phyloP scores from a whole-genome alignment of 2,329 filamentous ascomycete genomes.

The Microthyrium microscopicum region DNA sequence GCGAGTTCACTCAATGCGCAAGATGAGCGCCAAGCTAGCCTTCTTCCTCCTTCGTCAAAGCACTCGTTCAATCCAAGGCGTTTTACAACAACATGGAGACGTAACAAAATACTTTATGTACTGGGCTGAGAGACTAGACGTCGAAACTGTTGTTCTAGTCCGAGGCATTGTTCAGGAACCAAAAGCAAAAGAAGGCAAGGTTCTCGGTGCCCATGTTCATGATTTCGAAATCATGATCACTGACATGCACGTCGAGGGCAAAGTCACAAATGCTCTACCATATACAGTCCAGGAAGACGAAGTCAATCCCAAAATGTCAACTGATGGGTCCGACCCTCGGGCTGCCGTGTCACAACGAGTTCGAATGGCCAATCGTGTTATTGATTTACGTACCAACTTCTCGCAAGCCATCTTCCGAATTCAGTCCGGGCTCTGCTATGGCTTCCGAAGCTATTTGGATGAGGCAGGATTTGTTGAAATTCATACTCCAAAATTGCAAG shows the following conservation, averaged over 20 bases:
- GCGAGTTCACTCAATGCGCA: slow-evolving; percentile 61
- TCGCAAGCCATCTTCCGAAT: slow-evolving; percentile 81
- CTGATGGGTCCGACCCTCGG: slow-evolving; percentile 38
- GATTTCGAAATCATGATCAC: slow-evolving; percentile 60
- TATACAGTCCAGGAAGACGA: slow-evolving; percentile 58
- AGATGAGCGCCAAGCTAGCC: slow-evolving; percentile 65
- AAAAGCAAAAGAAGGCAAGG: slow-evolving; percentile 44
- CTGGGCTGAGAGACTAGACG: slow-evolving; percentile 69
- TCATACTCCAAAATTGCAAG: slow-evolving; percentile 82
- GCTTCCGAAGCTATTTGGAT: slow-evolving; percentile 65
- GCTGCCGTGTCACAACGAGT: slow-evolving; percentile 54
- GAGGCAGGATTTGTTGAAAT: slow-evolving; percentile 75
- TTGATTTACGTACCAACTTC: slow-evolving; percentile 71
- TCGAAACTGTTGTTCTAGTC: slow-evolving; percentile 64
- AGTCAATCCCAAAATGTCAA: slow-evolving; percentile 39
- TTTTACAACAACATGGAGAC: slow-evolving; percentile 46
- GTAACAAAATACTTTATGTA: slow-evolving; percentile 63
- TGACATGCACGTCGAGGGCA: slow-evolving; percentile 44
- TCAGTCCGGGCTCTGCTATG: slow-evolving; percentile 61
- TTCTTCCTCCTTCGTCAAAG: slow-evolving; percentile 80
- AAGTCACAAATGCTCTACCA: slow-evolving; percentile 44
- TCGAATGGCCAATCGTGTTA: slow-evolving; percentile 60
- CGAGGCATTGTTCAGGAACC: slow-evolving; percentile 57
- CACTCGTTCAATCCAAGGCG: slow-evolving; percentile 67
- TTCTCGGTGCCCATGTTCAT: slow-evolving; percentile 61